Percentiles rank a stretch among this genome's conserved stretches.
Evolutionary conservation across 768 basidiomycete genomes (phyloP).

Genomic region (Exsudoporus frostii): DNA sequence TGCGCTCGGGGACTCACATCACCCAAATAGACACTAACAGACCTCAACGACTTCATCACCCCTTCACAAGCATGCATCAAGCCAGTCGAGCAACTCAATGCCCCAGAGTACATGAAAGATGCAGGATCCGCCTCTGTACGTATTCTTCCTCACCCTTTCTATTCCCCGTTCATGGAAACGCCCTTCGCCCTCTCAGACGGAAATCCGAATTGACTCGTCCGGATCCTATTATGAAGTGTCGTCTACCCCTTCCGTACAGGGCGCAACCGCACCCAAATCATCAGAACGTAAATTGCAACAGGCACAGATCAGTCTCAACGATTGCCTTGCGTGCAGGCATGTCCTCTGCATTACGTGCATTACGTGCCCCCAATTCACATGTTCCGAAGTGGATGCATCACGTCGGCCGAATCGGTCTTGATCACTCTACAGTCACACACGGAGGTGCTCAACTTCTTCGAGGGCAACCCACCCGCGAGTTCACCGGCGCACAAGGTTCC

Average conservation of each 20-base stretch:
- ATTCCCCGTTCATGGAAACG: slow-evolving; percentile 1
- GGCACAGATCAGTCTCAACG: slow-evolving; percentile 94
- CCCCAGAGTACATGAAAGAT: slow-evolving; percentile 38
- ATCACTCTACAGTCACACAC: slow-evolving; percentile 94
- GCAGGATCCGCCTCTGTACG: slow-evolving; percentile 44
- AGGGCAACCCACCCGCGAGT: slow-evolving; percentile 45
- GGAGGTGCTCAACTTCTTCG: slow-evolving; percentile 82
- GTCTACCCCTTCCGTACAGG: slow-evolving; percentile 23
- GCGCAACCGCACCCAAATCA: slow-evolving; percentile 21
- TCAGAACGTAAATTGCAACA: slow-evolving; percentile 70
- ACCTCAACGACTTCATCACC: slow-evolving; percentile 95
- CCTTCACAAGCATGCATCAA: slow-evolving; percentile 98
- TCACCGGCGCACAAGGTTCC: slow-evolving; percentile 50
- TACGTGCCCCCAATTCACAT: slow-evolving; percentile 8
- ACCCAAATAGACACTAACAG: slow-evolving; percentile 70
- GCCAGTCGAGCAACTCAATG: slow-evolving; percentile 65
- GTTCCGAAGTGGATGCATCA: slow-evolving; percentile 84
- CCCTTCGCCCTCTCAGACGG: slow-evolving; percentile 54
- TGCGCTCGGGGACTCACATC: slow-evolving; percentile 5
- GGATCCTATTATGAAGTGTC: slow-evolving; percentile 88
- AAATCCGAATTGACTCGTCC: slow-evolving; percentile 82
- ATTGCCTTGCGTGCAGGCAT: slow-evolving; percentile 97
- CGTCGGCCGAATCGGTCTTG: slow-evolving; percentile 94
- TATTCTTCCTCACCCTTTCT: neutral
- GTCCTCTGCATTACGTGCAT: slow-evolving; percentile 23